Conservation (phyloP, 1,284 basidiomycete genomes). For the Neonothopanus nambi region DNA sequence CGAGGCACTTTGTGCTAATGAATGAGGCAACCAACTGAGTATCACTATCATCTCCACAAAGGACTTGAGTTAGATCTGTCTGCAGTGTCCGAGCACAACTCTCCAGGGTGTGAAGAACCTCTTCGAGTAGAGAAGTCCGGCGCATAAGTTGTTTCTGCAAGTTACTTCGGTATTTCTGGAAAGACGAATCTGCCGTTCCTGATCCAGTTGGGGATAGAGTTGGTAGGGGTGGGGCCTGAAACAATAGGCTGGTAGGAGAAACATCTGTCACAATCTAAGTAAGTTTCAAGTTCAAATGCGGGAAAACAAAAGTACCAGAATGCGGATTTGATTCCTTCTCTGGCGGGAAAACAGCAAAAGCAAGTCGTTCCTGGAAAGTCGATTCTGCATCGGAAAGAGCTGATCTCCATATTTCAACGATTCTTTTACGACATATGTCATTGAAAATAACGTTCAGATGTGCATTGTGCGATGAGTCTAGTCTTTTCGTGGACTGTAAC, state of each 20-base stretch:
- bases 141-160: conserved; percentile 60
- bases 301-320: not conserved
- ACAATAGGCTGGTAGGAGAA: conserved; percentile 53
- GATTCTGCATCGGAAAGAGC: conserved; percentile 43
- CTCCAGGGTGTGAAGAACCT: conserved; percentile 59
- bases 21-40: conserved; percentile 26
- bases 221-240: conserved; percentile 50
- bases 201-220: conserved; percentile 40
- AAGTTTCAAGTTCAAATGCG: conserved; percentile 6
- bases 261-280: conserved; percentile 38
- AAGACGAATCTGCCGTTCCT: conserved; percentile 45
- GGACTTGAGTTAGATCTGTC: conserved; percentile 52
- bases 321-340: not conserved
- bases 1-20: not conserved
- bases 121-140: conserved; percentile 58
- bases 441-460: conserved; percentile 49
- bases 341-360: conserved; percentile 25
- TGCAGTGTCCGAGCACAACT: conserved; percentile 53
- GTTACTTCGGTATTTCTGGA: conserved; percentile 56
- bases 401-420: conserved; percentile 56
- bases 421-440: conserved; percentile 48
- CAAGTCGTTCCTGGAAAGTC: conserved; percentile 45
- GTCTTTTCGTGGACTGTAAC: conserved; percentile 39
- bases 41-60: conserved; percentile 36
- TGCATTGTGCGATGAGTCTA: conserved; percentile 44